Evolutionary conservation across 768 basidiomycete genomes (phyloP), one percentile per base, ranked within the genome.

Genomic region (Glaciozyma martinii): DNA sequence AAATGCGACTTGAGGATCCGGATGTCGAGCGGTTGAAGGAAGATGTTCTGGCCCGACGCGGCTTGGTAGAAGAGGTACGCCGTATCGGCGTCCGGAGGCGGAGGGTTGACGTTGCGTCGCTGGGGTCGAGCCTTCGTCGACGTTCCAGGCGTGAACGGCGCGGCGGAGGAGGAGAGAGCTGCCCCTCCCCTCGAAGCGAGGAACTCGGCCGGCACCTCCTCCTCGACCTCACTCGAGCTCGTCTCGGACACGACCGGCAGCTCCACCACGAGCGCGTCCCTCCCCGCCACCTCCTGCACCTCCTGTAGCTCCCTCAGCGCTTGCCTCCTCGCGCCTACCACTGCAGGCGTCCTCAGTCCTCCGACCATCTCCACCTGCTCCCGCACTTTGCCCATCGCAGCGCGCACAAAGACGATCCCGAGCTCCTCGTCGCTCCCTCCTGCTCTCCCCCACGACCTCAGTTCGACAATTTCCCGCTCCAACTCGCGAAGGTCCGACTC

Each of bases 41-140:
- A 99, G 71, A 95, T 81, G 15, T 90, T 88, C 62, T 88, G 80
- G 18, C 95, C 95, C 2, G 89, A 88, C 0, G 90, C 85, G 23
- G 91, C 88, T 76, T 98, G 95, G 76, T 98, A 99, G 77, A 88
- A 99, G 75, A 88, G 92, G 78, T 94, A 99, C 13, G 90, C 87
- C 15, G 89, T 56, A 87, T 21, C 61, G 9, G 29, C 40, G 88
- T 87, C 23, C 15, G 88, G 88, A 23, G 87, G 88, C 3, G 88
- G 88, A 1, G 89, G 88, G 72, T 90, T 91, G 70, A 91, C 76
- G 74, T 91, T 91, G 63, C 84, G 82, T 33, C 65, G 59, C 27
- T 67, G 71, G 29, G 58, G 59, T 10, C 56, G 65, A 33, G 47
- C 47, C 30, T 47, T 42, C 8, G 59, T 54, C 6, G 59, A 32